Conservation (phyloP, 495 filamentous ascomycete genomes). For the Echria macrotheca region DNA sequence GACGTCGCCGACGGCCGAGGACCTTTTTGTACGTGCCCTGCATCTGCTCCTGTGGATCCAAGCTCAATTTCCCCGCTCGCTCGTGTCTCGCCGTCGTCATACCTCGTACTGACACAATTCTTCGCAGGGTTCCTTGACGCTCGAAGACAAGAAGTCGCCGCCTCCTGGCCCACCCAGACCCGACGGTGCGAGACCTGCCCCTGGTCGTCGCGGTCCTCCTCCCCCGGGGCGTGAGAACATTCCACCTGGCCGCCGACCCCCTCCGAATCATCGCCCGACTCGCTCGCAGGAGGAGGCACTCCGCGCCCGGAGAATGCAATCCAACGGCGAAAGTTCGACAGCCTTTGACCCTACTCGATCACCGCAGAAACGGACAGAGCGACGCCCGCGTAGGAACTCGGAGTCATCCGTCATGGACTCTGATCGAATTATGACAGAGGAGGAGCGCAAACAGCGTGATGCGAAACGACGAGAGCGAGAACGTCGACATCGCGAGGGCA, state of each 20-base stretch:
- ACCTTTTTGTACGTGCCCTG: constrained; percentile 78
- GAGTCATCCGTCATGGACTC: constrained; percentile 83
- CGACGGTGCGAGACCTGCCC: constrained; percentile 35
- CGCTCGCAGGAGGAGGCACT: constrained; percentile 58
- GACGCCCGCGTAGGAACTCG: constrained; percentile 78
- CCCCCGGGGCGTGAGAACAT: constrained; percentile 46
- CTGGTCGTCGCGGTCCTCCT: constrained; percentile 32
- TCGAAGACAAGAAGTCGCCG: constrained; percentile 36
- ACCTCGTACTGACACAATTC: constrained; percentile 10
- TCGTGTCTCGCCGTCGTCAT: constrained; percentile 3
- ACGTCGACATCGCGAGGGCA: constrained; percentile 55
- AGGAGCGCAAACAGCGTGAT: constrained; percentile 71
- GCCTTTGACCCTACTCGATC: constrained; percentile 31
- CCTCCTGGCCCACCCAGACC: constrained; percentile 28
- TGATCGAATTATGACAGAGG: constrained; percentile 59
- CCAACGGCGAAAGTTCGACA: constrained; percentile 28
- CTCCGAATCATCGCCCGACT: constrained; percentile 52
- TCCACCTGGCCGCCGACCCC: constrained; percentile 37
- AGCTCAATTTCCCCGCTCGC: not conserved
- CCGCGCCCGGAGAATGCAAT: constrained; percentile 38
- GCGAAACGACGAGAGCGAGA: constrained; percentile 68
- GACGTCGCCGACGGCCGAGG: constrained; percentile 60
- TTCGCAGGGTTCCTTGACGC: constrained; percentile 44
- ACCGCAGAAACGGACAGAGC: constrained; percentile 35
- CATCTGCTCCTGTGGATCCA: not conserved